These are phyloP conservation scores for Malus orientalis DNA, from an alignment of 306 rosid species.

Conservation along the genomic window DNA sequence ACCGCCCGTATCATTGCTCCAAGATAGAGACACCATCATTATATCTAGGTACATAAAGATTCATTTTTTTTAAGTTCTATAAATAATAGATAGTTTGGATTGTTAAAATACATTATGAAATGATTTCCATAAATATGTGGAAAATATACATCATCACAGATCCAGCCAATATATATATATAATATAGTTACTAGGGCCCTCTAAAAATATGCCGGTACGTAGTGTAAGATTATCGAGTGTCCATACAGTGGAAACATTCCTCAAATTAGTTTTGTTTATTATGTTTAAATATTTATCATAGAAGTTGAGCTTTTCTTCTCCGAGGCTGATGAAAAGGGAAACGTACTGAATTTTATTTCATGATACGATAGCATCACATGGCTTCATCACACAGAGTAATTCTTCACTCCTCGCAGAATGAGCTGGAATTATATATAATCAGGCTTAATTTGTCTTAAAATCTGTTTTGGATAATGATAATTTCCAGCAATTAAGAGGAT, in stretches of 20 bases:
- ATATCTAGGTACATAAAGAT: constrained; percentile 10
- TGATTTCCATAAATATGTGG: fast-evolving
- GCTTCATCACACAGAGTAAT: background rate
- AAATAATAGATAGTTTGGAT: no score
- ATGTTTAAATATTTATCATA: background rate
- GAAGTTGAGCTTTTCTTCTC: constrained; percentile 16
- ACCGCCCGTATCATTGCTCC: constrained; percentile 16
- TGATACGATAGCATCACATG: background rate
- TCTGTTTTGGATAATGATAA: background rate
- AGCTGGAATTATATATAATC: background rate
- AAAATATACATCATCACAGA: no score
- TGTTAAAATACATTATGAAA: no score
- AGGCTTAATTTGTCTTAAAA: background rate
- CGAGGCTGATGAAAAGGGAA: constrained; percentile 5
- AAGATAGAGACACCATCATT: constrained; percentile 58
- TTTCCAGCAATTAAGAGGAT: background rate
- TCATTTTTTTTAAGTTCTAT: no score
- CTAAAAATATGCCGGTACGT: background rate
- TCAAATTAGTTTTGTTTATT: background rate
- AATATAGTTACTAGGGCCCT: background rate
- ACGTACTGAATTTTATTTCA: constrained; percentile 10
- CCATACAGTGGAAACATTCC: background rate
- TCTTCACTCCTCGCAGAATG: background rate
- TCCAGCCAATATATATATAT: background rate
- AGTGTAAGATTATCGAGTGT: background rate